Conservation (phyloP, 345 rosid genomes). For the Odontarrhena argentea region DNA sequence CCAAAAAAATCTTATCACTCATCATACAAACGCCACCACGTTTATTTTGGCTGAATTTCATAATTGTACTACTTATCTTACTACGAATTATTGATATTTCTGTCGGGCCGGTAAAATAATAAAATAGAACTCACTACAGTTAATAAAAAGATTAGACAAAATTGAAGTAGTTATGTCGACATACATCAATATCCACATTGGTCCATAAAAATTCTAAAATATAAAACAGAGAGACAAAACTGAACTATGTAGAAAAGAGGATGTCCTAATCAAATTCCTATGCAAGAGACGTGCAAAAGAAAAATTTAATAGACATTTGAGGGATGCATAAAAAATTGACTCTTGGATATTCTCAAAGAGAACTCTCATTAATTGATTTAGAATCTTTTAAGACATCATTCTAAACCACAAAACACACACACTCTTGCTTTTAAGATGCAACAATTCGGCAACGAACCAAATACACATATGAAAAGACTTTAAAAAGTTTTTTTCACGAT, state of each 20-base stretch:
- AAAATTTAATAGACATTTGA: not conserved
- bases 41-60: not conserved
- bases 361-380: conserved; percentile 13
- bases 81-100: not conserved
- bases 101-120: too few relatives aligned
- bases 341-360: conserved; percentile 30
- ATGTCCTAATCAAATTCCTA: conserved; percentile 20
- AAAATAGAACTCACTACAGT: not conserved
- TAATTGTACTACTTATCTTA: not conserved
- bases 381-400: conserved; percentile 28
- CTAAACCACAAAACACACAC: conserved; percentile 20
- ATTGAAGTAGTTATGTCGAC: not conserved
- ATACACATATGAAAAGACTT: conserved; percentile 18
- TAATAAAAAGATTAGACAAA: not conserved
- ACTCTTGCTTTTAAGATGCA: conserved; percentile 24
- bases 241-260: not conserved
- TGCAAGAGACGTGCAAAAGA: conserved; percentile 32
- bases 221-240: not conserved
- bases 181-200: conserved; percentile 5
- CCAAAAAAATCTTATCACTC: not conserved
- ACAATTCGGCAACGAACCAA: conserved; percentile 28
- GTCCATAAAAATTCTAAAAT: too few relatives aligned
- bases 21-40: conserved; percentile 2
- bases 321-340: conserved; percentile 24
- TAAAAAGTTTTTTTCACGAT: not conserved